Percentiles rank a stretch among this genome's conserved stretches.
Conservation (phyloP, 73 alveolate genomes). For the Paramecium pentaurelia region DNA sequence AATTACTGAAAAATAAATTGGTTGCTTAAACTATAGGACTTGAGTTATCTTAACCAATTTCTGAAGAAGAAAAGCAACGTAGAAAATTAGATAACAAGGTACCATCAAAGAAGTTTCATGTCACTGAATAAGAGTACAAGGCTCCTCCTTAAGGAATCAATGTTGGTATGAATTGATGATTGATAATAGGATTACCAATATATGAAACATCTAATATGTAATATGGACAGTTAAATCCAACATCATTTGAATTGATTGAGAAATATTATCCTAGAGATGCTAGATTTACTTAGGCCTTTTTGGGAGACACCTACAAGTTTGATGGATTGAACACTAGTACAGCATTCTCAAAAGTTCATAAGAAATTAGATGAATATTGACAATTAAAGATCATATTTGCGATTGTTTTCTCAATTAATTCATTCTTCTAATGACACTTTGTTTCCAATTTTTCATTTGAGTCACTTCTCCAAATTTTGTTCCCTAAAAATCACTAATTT, state of each 20-base stretch:
- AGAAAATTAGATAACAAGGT: conserved; percentile 32
- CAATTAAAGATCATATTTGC: conserved; percentile 1
- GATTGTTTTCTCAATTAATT: not conserved
- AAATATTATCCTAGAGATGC: conserved; percentile 42
- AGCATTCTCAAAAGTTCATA: conserved; percentile 41
- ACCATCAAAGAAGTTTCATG: conserved; percentile 37
- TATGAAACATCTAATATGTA: conserved; percentile 45
- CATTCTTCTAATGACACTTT: not conserved
- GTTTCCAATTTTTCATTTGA: not conserved
- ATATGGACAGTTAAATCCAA: conserved; percentile 27
- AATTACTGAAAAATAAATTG: conserved; percentile 6
- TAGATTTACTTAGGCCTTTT: not conserved
- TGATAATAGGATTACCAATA: conserved; percentile 4
- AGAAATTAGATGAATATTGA: conserved; percentile 25
- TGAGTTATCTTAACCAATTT: not conserved
- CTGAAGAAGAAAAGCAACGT: conserved; percentile 46
- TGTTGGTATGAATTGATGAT: not conserved
- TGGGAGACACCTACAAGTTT: not conserved
- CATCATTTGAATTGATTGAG: conserved; percentile 13
- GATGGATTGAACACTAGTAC: conserved; percentile 17
- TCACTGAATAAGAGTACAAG: conserved; percentile 6
- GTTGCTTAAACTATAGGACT: conserved; percentile 14
- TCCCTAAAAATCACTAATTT: not conserved
- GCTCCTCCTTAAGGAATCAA: not conserved
- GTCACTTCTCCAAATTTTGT: not conserved